Conservation (phyloP, 331 rosid species). For the Phaseolus coccineus region DNA sequence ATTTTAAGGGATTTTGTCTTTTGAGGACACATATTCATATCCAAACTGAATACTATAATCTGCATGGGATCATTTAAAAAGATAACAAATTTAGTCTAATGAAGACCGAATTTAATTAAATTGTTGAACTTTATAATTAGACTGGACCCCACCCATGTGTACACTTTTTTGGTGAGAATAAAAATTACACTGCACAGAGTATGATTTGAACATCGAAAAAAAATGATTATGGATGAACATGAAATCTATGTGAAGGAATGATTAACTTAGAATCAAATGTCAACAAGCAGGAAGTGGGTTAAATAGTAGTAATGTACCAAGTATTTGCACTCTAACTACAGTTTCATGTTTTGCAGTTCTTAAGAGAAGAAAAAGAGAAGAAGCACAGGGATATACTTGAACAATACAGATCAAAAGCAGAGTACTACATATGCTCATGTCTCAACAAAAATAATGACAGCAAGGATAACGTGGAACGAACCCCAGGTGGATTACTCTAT, state of each 20-base stretch:
- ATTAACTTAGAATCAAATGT: neutral
- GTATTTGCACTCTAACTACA: conserved; percentile 14
- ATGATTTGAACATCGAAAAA: neutral
- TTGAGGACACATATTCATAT: too few relatives aligned
- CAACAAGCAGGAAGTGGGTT: neutral
- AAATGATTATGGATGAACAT: neutral
- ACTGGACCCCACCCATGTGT: neutral
- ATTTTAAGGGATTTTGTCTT: too few relatives aligned
- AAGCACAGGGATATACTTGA: conserved; percentile 56
- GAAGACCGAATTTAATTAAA: neutral
- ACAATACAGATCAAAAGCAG: conserved; percentile 80
- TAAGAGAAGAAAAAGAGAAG: conserved; percentile 64
- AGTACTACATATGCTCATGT: conserved; percentile 83
- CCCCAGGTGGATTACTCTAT: conserved; percentile 83
- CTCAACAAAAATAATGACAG: conserved; percentile 73
- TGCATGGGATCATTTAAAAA: neutral
- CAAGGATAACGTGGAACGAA: conserved; percentile 62
- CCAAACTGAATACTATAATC: too few relatives aligned
- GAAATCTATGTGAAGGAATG: neutral
- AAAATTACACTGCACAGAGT: neutral
- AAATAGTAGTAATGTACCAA: neutral
- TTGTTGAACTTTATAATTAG: neutral
- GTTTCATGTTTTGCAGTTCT: conserved; percentile 57
- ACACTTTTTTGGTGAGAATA: neutral
- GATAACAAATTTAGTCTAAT: neutral